Base-by-base conservation (phyloP, 202 grass and related monocot genomes). In the Miscanthus sacchariflorus region DNA sequence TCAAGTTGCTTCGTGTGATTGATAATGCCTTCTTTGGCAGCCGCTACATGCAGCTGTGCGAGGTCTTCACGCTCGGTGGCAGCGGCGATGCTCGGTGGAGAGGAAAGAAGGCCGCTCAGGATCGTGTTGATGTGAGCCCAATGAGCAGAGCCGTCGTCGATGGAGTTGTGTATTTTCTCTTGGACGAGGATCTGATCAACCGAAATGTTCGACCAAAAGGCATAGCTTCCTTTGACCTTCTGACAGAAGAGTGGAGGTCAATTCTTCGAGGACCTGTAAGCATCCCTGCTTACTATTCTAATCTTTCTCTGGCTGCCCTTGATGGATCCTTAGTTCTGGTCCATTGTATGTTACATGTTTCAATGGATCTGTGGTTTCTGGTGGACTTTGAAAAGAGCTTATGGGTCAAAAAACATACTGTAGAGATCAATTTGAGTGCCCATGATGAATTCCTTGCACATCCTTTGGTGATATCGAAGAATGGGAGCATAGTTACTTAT, bases 1-100 rank as follows among this genome's bases (percentile, higher is more conserved):
- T 80, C 75, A 89, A 89, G 87, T 68, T 59, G 7, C 8, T 89
- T 14, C 87, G 76, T 1, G 46, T 84, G 27, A 30, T 84, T 6
- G 12, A 11, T 42, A 21, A 35, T 11, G 7, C 1, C 54, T n/a
- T 18, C 5, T 8, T 50, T 18, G 9, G 12, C 30, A 24, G 3
- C 2, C 39, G 7, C 4, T 15, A 68, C 1, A 0, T 13, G 36
- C 56, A 81, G 54, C 30, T 75, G 0, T 81, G 43, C n/a, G 85
- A 81, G 43, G 58, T 87, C n/a, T 74, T 75, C 10, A 87, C 78
- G 9, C 15, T 68, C 21, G 21, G 50, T 3, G 21, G 70, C 9
- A 49, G 56, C 9, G 12, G 48, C 5, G 12, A 19, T 67, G 70
- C 58, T 4, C 59, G 33, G 23, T 87, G 78, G 78, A 87, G 44